Evolutionary conservation across 1,284 basidiomycete species (phyloP).

Genomic region (Termitomyces sp.): DNA sequence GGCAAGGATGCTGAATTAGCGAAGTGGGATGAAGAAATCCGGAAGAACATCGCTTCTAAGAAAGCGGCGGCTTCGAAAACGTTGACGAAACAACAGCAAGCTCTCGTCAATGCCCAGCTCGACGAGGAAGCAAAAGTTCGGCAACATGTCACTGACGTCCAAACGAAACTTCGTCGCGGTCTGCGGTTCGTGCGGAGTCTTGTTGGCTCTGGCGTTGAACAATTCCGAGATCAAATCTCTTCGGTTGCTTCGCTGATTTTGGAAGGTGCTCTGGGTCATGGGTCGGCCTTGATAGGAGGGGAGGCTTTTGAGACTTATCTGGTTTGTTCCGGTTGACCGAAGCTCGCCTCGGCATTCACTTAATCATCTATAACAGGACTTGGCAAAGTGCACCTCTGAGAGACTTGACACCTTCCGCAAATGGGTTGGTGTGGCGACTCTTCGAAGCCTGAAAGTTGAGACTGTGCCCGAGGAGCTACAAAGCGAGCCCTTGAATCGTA

Average conservation of each 20-base stretch:
- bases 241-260: conserved; percentile 59
- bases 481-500: conserved; percentile 68
- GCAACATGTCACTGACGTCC: conserved; percentile 49
- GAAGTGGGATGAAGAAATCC: conserved; percentile 92
- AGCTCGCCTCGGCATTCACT: neutral
- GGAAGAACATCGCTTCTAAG: conserved; percentile 78
- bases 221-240: conserved; percentile 55
- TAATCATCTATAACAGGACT: conserved; percentile 35
- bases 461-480: conserved; percentile 71
- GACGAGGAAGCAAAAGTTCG: conserved; percentile 73
- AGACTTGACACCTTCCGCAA: conserved; percentile 63
- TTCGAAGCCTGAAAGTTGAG: conserved; percentile 64
- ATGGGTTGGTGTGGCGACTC: conserved; percentile 77
- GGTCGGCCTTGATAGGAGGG: conserved; percentile 55
- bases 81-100: conserved; percentile 81
- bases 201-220: conserved; percentile 52
- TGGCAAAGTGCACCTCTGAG: conserved; percentile 64
- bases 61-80: conserved; percentile 46
- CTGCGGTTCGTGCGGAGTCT: conserved; percentile 65
- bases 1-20: conserved; percentile 84
- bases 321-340: conserved; percentile 37
- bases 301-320: conserved; percentile 74
- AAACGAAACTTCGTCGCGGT: conserved; percentile 58
- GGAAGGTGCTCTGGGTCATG: conserved; percentile 56
- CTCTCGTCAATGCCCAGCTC: conserved; percentile 74